Conservation (phyloP, 768 basidiomycete genomes). For the Phanerochaete carnosa region DNA sequence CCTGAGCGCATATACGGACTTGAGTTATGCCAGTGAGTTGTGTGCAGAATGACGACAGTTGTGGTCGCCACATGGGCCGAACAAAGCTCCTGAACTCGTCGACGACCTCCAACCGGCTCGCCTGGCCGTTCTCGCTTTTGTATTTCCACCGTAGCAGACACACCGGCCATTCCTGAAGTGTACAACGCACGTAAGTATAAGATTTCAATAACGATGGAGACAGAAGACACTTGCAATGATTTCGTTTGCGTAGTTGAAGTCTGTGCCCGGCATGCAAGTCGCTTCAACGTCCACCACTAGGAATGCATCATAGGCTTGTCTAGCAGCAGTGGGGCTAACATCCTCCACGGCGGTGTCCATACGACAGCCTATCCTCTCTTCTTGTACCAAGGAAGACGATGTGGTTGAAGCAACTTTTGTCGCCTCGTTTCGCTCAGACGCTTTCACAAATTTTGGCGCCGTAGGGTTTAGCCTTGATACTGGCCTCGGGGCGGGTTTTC, state of each 20-base stretch:
- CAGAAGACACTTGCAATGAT: constrained; percentile 72
- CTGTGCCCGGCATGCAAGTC: constrained; percentile 66
- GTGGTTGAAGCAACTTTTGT: neutral
- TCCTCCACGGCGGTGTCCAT: neutral
- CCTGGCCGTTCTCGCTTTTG: constrained; percentile 45
- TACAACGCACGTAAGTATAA: constrained; percentile 3
- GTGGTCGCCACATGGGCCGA: constrained; percentile 81
- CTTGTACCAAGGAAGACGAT: neutral
- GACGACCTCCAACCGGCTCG: constrained; percentile 60
- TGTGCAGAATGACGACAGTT: constrained; percentile 80
- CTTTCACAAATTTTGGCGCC: neutral
- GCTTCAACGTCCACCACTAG: constrained; percentile 90
- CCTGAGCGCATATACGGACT: constrained; percentile 40
- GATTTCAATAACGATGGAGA: neutral
- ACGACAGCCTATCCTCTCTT: neutral
- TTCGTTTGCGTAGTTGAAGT: constrained; percentile 88
- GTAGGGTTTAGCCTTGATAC: neutral
- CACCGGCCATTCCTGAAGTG: constrained; percentile 85
- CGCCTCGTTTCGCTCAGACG: neutral
- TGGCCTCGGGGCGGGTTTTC: neutral
- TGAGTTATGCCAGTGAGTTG: constrained; percentile 90
- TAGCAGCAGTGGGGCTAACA: constrained; percentile 18
- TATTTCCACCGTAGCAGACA: constrained; percentile 83
- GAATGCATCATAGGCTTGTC: constrained; percentile 68
- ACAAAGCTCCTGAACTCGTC: constrained; percentile 90